Conservation (phyloP, 2,329 filamentous ascomycete genomes). For the Fusarium drepaniforme region DNA sequence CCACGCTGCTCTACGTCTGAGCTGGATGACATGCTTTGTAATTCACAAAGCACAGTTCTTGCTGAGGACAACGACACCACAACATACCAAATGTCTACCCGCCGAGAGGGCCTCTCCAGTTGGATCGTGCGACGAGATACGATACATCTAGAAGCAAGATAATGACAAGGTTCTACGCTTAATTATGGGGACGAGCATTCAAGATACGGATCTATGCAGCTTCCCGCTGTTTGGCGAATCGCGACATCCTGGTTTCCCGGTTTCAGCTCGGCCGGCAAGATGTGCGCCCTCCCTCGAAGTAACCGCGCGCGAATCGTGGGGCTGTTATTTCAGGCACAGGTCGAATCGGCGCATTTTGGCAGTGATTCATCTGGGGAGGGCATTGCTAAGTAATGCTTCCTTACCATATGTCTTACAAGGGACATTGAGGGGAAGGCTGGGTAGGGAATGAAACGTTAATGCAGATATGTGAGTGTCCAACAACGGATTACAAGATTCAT, state of each 20-base stretch:
- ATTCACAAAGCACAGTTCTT: background rate
- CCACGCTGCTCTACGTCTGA: background rate
- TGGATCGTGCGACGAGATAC: background rate
- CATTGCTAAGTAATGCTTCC: background rate
- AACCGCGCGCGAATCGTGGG: background rate
- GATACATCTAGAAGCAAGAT: background rate
- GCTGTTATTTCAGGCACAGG: background rate
- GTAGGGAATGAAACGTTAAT: background rate
- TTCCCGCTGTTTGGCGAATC: background rate
- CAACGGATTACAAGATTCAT: background rate
- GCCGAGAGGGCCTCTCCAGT: background rate
- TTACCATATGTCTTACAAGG: background rate
- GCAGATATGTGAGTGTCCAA: background rate
- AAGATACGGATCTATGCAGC: background rate
- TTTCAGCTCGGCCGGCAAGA: background rate
- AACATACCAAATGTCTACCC: background rate
- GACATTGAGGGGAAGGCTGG: background rate
- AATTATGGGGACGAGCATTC: background rate
- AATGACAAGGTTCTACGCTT: background rate
- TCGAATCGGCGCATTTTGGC: background rate
- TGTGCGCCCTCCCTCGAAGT: background rate
- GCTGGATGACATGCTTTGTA: background rate
- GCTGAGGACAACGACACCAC: background rate
- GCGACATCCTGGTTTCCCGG: background rate
- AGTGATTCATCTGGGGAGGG: background rate